Percentiles rank a stretch among this genome's conserved stretches.
Evolutionary conservation across 345 rosid species (phyloP).

Genomic region (Acer negundo): DNA sequence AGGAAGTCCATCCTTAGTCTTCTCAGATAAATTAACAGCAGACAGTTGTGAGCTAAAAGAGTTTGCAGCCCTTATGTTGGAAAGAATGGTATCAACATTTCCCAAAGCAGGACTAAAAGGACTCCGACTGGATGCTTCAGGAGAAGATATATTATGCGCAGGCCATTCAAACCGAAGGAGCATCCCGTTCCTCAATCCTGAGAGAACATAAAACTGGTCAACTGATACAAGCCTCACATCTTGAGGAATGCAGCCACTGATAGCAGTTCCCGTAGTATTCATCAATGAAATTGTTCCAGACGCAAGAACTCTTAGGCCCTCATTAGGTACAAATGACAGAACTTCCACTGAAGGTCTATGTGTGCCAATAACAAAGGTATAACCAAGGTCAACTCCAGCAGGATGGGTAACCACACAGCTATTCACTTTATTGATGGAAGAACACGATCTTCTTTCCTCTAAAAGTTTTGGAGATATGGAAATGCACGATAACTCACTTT

Average conservation of each 20-base stretch:
- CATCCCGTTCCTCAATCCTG: conserved; percentile 98
- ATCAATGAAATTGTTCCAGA: conserved; percentile 68
- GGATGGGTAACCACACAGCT: conserved; percentile 45
- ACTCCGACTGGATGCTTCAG: conserved; percentile 27
- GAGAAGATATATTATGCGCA: conserved; percentile 35
- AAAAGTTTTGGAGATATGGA: conserved; percentile 67
- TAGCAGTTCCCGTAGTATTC: conserved; percentile 65
- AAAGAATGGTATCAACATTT: conserved; percentile 32
- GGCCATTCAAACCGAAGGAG: conserved; percentile 97
- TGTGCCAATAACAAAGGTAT: conserved; percentile 85
- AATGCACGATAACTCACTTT: conserved; percentile 88
- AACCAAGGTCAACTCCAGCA: conserved; percentile 59
- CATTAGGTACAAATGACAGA: conserved; percentile 59
- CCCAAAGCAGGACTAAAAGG: conserved; percentile 33
- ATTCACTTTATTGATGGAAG: conserved; percentile 30
- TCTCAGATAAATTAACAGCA: conserved; percentile 31
- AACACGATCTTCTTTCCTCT: conserved; percentile 41
- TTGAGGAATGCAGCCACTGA: conserved; percentile 90
- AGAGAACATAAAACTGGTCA: conserved; percentile 79
- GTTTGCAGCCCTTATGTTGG: conserved; percentile 25
- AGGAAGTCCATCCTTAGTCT: conserved; percentile 40
- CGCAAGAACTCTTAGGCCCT: conserved; percentile 79
- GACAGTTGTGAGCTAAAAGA: conserved; percentile 29
- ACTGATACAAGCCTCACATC: conserved; percentile 93
- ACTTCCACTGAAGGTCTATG: conserved; percentile 97